These are phyloP conservation scores for Chaetomium sp. DNA, from an alignment of 2,329 filamentous ascomycete species.

Conservation along the genomic window DNA sequence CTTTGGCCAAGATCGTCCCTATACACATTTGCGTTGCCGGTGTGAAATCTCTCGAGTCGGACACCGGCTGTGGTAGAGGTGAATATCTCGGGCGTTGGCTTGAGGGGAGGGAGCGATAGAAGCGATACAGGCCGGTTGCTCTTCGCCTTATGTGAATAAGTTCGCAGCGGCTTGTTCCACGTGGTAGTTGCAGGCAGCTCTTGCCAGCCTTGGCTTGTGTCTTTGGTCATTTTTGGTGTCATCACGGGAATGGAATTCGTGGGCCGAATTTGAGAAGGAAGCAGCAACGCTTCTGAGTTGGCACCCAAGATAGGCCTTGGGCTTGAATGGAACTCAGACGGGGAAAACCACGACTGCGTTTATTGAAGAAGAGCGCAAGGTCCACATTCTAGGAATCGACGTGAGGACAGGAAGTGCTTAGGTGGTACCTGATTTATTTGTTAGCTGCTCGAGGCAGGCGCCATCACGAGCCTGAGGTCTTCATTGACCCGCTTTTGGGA, in stretches of 20 bases:
- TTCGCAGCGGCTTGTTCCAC: slow-evolving; percentile 16
- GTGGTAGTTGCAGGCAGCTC: slow-evolving; percentile 3
- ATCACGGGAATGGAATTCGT: neutral
- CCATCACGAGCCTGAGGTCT: neutral
- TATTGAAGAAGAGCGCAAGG: neutral
- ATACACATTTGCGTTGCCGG: neutral
- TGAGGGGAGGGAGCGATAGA: slow-evolving; percentile 21
- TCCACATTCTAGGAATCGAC: neutral
- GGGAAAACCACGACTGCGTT: neutral
- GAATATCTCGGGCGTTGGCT: neutral
- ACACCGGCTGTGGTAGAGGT: neutral
- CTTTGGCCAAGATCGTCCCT: neutral
- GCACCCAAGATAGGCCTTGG: neutral
- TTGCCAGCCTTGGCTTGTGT: neutral
- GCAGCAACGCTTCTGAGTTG: neutral
- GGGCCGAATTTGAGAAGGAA: neutral
- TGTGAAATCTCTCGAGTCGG: neutral
- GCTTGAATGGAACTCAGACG: neutral
- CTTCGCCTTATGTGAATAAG: slow-evolving; percentile 29
- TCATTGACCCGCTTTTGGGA: neutral
- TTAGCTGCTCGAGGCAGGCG: neutral
- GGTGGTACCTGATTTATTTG: no score
- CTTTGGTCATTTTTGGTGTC: neutral
- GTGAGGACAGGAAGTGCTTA: neutral
- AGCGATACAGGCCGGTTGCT: slow-evolving; percentile 2